phyloP scores from a whole-genome alignment of 2,329 filamentous ascomycete genomes.

The Ascocoryne sarcoides region DNA sequence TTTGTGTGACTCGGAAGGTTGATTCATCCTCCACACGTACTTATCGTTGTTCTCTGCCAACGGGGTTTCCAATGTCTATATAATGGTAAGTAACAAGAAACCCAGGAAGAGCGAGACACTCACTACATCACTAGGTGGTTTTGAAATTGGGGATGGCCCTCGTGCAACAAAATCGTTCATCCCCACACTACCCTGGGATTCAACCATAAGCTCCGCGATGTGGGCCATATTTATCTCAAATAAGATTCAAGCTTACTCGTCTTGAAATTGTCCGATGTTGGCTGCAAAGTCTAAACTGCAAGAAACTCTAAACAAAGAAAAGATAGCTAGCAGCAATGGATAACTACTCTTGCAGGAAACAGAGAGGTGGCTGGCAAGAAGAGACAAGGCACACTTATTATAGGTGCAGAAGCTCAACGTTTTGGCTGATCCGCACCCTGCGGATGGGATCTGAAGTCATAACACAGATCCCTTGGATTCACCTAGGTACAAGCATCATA shows the following conservation, averaged over 20 bases:
- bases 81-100: slow-evolving; percentile 3
- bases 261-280: too few relatives aligned
- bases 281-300: too few relatives aligned
- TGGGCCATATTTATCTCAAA: slow-evolving; percentile 43
- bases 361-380: too few relatives aligned
- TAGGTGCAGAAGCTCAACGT: too few relatives aligned
- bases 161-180: slow-evolving; percentile 43
- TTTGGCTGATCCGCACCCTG: not conserved
- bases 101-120: slow-evolving; percentile 3
- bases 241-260: too few relatives aligned
- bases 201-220: slow-evolving; percentile 50
- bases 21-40: slow-evolving; percentile 51
- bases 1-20: slow-evolving; percentile 41
- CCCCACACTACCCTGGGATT: slow-evolving; percentile 26
- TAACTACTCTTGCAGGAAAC: too few relatives aligned
- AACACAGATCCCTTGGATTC: too few relatives aligned
- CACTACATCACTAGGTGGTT: slow-evolving; percentile 29
- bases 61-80: slow-evolving; percentile 16
- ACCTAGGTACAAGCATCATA: too few relatives aligned
- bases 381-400: too few relatives aligned
- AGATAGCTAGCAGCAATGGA: too few relatives aligned
- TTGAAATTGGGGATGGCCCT: slow-evolving; percentile 35
- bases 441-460: not conserved
- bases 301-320: too few relatives aligned
- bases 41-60: slow-evolving; percentile 30